These are phyloP conservation scores for Dactylellina haptotyla DNA, from an alignment of 2,329 filamentous ascomycete species.

Conservation along the genomic window DNA sequence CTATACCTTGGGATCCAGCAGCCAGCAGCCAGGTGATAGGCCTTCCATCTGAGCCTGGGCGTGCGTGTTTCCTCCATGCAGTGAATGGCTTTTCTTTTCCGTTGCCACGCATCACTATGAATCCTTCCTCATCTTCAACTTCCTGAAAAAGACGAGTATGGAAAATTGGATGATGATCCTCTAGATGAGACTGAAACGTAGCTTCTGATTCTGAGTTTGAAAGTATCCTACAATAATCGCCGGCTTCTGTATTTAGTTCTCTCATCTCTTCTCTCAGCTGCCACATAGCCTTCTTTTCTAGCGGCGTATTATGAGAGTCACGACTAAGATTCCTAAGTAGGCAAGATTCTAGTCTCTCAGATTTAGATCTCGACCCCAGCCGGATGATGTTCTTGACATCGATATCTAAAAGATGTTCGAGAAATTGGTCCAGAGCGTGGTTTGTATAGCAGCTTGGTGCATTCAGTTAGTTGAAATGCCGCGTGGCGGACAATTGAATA, in stretches of 20 bases:
- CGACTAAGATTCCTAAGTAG: constrained; percentile 23
- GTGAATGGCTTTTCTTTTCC: constrained; percentile 25
- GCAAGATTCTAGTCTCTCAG: constrained; percentile 62
- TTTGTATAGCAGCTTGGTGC: constrained; percentile 66
- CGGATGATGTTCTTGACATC: constrained; percentile 68
- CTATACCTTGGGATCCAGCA: background rate
- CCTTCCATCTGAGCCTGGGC: background rate
- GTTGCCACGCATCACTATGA: background rate
- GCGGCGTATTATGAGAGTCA: constrained; percentile 12
- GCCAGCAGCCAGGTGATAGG: constrained; percentile 1
- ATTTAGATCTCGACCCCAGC: constrained; percentile 71
- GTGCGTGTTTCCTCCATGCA: constrained; percentile 9
- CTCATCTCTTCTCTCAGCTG: background rate
- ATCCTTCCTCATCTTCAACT: constrained; percentile 27
- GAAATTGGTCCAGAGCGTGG: constrained; percentile 67
- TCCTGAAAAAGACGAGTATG: constrained; percentile 6
- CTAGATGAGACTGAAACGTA: constrained; percentile 1
- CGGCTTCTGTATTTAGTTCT: background rate
- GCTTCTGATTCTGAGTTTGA: constrained; percentile 1
- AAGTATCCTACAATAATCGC: constrained; percentile 22
- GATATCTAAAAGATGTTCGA: constrained; percentile 69
- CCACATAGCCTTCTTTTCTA: constrained; percentile 36
- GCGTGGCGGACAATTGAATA: background rate
- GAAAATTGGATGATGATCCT: constrained; percentile 14
- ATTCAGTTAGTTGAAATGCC: background rate